These are phyloP conservation scores for Selaginella moellendorffii DNA, from an alignment of 75 land plant species.

Conservation along the genomic window DNA sequence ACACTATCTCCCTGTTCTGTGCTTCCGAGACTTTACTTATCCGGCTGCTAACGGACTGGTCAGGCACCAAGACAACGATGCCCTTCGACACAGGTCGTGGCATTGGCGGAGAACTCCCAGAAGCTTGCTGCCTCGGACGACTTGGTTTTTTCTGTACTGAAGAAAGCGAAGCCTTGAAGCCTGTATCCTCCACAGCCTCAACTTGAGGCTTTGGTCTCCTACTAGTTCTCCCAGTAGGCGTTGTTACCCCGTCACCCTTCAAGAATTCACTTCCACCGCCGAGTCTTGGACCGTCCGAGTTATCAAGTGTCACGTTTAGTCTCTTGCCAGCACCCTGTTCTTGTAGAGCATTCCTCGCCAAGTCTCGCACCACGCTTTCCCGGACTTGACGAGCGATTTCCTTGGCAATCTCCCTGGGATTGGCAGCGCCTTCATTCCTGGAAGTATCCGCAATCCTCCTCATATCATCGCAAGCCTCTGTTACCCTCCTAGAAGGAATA, in stretches of 20 bases:
- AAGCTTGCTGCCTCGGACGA: background rate
- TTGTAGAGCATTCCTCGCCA: background rate
- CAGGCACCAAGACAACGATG: background rate
- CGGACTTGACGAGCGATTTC: conserved; percentile 43
- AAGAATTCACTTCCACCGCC: background rate
- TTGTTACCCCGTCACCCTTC: background rate
- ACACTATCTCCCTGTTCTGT: no score
- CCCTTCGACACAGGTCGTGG: background rate
- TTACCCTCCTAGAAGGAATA: background rate
- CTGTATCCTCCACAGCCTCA: background rate
- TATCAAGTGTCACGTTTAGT: background rate
- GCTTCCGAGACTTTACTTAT: no score
- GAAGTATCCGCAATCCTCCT: no score
- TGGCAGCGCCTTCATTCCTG: conserved; percentile 17
- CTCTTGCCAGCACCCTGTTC: background rate
- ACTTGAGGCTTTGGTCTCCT: background rate
- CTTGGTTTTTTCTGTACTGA: background rate
- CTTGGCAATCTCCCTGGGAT: conserved; percentile 58
- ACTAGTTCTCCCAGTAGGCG: background rate
- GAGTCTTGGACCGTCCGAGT: background rate
- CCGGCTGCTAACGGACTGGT: background rate
- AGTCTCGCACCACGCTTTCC: conserved; percentile 14
- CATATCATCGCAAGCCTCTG: background rate
- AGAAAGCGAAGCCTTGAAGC: no score
- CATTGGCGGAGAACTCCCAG: no score